Percentiles rank a stretch among this genome's conserved stretches.
These are phyloP conservation scores for Phaeophleospora eucalypticola DNA, from an alignment of 2,329 filamentous ascomycete species.

Conservation along the genomic window DNA sequence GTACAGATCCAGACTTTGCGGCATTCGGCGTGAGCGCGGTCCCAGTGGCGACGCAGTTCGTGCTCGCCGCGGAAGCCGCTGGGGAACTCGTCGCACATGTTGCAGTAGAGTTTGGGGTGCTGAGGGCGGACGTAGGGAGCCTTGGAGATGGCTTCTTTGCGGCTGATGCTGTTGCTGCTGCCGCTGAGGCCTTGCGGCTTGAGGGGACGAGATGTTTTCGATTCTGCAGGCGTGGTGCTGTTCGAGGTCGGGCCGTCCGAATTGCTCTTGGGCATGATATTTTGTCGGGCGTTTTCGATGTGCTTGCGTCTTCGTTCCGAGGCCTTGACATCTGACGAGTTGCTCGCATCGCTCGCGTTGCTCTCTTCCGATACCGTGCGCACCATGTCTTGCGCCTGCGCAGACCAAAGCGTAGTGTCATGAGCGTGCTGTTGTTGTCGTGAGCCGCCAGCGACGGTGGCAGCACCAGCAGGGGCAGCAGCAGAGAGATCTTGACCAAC, in stretches of 20 bases:
- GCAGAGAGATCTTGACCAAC: constrained; percentile 24
- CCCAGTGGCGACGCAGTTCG: constrained; percentile 55
- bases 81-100: constrained; percentile 65
- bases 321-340: constrained; percentile 20
- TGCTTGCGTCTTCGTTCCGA: constrained; percentile 29
- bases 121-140: constrained; percentile 60
- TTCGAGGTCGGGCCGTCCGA: constrained; percentile 15
- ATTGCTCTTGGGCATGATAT: constrained; percentile 25
- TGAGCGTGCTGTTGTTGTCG: constrained; percentile 15
- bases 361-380: constrained; percentile 22
- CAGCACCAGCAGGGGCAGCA: constrained; percentile 18
- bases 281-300: constrained; percentile 27
- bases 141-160: constrained; percentile 42
- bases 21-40: constrained; percentile 61
- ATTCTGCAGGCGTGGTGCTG: not conserved
- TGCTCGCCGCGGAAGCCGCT: constrained; percentile 83
- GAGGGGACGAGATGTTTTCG: constrained; percentile 1
- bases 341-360: constrained; percentile 12
- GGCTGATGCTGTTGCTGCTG: constrained; percentile 4
- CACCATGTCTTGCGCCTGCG: constrained; percentile 21
- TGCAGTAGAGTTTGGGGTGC: constrained; percentile 68
- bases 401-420: constrained; percentile 6
- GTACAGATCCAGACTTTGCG: constrained; percentile 62
- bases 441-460: constrained; percentile 9
- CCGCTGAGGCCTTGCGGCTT: constrained; percentile 3